Base-by-base conservation (phyloP, 345 rosid species). In the Eucalyptus fibrosa region DNA sequence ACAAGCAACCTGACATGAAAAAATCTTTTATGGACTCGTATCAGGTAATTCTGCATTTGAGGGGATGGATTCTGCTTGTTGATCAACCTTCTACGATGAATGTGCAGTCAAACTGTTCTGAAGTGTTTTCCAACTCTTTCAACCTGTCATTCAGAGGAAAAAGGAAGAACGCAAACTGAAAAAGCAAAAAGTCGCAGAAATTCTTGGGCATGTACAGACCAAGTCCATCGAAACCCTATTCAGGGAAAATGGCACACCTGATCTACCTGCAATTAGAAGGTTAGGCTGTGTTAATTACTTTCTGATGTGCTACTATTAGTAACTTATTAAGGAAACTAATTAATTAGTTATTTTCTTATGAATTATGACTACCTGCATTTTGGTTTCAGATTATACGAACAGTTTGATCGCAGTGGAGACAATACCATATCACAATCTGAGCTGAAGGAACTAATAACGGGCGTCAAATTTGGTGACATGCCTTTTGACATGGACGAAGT, bases 81-180 rank as follows among this genome's bases (percentile, higher is more conserved):
- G 12, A 37, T 18, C 23, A 21, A 37, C 16, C 83, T 18, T 77
- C 83, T 77, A 37, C 24, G 47, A 77, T 77, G 83, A 77, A 77
- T 21, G 83, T 40, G 83, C 47, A 19, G 45, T 37, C 24, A 37
- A 50, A 77, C 83, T 37, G 26, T 77, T 77, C 47, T 18, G 15
- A 72, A 21, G 47, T 37, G 19, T 72, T 37, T 77, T 88, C 56
- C 82, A 89, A 90, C 88, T 88, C 88, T 91, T 91, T 65, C 89
- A 90, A 56, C 93, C 93, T 9, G 87, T 92, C 87, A 88, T 92
- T 81, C 93, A 90, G 88, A 91, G 87, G n/a, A 92, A 89, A 69
- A 89, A 87, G 72, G 89, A 91, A 81, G 92, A 91, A 45, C 92
- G 82, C 47, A 81, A 89, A 77, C 85, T 91, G 88, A 90, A 88